Conservation (phyloP, 148 eudicot species). For the Spergularia marina region DNA sequence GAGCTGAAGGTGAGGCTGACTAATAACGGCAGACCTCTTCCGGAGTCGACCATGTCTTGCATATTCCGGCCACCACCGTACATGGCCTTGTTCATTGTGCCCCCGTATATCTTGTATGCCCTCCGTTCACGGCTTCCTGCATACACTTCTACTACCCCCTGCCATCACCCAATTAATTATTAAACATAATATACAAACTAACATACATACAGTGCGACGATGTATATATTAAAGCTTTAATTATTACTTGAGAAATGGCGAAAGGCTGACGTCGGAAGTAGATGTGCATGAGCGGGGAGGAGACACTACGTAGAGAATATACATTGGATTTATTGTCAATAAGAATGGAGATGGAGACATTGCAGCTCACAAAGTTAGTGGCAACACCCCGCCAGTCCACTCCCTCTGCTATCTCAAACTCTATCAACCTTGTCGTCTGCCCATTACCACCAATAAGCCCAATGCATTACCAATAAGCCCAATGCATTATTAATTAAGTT, state of each 20-base stretch:
- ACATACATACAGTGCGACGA: too few species aligned
- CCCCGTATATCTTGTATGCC: constrained; percentile 30
- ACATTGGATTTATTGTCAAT: constrained; percentile 31
- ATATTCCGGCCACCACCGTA: constrained; percentile 74
- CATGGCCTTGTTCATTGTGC: constrained; percentile 55
- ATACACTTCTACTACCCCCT: constrained; percentile 25
- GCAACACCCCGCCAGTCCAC: constrained; percentile 25
- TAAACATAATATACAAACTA: too few species aligned
- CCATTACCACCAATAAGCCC: too few species aligned
- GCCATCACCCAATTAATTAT: constrained; percentile 15
- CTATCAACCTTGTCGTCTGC: constrained; percentile 15
- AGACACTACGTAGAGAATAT: constrained; percentile 9
- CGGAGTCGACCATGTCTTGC: constrained; percentile 60
- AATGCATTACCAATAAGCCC: too few species aligned
- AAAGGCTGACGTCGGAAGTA: constrained; percentile 35
- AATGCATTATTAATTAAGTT: too few species aligned
- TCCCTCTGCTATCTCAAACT: constrained; percentile 29
- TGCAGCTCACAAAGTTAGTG: constrained; percentile 25
- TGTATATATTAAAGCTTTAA: too few species aligned
- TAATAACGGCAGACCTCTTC: constrained; percentile 41
- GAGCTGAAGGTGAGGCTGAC: constrained; percentile 38
- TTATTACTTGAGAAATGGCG: constrained; percentile 39
- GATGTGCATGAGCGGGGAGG: constrained; percentile 5
- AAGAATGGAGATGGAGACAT: constrained; percentile 13
- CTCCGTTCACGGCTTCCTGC: constrained; percentile 39